Conservation (phyloP, 1,284 basidiomycete genomes). For the Cryptococcus depauperatus region DNA sequence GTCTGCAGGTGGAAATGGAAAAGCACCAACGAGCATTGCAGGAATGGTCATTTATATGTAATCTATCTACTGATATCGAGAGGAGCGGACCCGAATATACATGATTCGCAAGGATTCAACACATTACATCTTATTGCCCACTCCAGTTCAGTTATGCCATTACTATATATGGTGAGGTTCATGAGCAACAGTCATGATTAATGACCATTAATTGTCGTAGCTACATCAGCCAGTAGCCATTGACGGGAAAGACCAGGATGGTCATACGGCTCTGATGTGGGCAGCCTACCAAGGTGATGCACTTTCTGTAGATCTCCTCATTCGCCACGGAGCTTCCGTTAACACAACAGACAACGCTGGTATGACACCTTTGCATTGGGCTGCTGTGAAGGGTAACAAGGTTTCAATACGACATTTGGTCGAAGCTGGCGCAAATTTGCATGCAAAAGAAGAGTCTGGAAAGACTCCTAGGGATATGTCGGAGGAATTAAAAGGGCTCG, state of each 20-base stretch:
- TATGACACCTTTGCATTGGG: conserved; percentile 92
- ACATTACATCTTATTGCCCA: conserved; percentile 91
- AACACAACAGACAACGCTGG: conserved; percentile 70
- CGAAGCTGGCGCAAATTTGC: conserved; percentile 74
- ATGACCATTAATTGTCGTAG: conserved; percentile 14
- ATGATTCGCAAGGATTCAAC: conserved; percentile 94
- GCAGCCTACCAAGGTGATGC: conserved; percentile 96
- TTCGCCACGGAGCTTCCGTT: conserved; percentile 77
- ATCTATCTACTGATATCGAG: conserved; percentile 82
- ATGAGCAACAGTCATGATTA: not conserved
- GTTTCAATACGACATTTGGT: conserved; percentile 73
- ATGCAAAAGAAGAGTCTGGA: conserved; percentile 71
- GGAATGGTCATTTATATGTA: conserved; percentile 90
- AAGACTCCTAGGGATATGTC: conserved; percentile 94
- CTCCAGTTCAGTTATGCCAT: conserved; percentile 84
- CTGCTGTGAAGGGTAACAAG: conserved; percentile 90
- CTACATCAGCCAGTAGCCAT: conserved; percentile 83
- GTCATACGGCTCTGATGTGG: conserved; percentile 97
- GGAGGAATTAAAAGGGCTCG: conserved; percentile 77
- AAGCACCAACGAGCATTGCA: conserved; percentile 7
- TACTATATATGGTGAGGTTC: conserved; percentile 68
- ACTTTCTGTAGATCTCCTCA: conserved; percentile 80
- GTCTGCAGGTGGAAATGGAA: not conserved
- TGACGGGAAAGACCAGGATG: conserved; percentile 79
- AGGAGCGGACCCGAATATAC: conserved; percentile 83